Conservation (phyloP, 352 stramenopile species). For the Phytophthora crassamura region DNA sequence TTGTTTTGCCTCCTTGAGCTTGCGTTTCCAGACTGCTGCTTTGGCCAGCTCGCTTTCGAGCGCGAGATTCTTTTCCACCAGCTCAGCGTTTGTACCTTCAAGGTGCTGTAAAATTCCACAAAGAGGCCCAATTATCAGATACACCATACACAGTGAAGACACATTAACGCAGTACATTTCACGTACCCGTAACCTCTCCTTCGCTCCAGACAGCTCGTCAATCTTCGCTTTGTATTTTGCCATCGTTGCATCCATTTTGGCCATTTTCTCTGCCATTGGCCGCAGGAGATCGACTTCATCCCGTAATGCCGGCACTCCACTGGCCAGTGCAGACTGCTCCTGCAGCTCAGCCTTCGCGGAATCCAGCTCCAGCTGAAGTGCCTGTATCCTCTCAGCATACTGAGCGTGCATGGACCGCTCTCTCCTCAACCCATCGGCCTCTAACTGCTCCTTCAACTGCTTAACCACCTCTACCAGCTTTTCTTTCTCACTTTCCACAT, state of each 20-base stretch:
- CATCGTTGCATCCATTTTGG: conserved; percentile 53
- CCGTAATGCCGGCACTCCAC: conserved; percentile 44
- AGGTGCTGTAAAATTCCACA: conserved; percentile 39
- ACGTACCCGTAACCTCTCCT: conserved; percentile 61
- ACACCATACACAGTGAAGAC: not conserved
- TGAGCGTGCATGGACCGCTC: conserved; percentile 54
- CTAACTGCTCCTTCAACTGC: conserved; percentile 46
- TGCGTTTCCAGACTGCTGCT: conserved; percentile 57
- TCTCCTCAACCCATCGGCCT: conserved; percentile 64
- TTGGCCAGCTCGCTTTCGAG: conserved; percentile 62
- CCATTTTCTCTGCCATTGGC: conserved; percentile 51
- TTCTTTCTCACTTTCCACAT: conserved; percentile 37
- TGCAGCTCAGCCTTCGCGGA: conserved; percentile 39
- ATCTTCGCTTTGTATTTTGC: conserved; percentile 80
- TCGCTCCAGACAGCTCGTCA: conserved; percentile 59
- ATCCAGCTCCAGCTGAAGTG: conserved; percentile 54
- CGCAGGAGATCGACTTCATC: conserved; percentile 80
- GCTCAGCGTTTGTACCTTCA: conserved; percentile 62
- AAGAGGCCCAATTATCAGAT: conserved; percentile 1
- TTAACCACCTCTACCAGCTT: conserved; percentile 42
- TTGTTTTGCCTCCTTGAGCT: conserved; percentile 73
- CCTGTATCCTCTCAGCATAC: conserved; percentile 60
- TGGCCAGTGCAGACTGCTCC: conserved; percentile 41
- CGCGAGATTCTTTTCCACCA: conserved; percentile 61
- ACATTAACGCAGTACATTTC: not conserved